Conservation (phyloP, 108 stramenopile genomes). For the Cyclostephanos tholiformis region DNA sequence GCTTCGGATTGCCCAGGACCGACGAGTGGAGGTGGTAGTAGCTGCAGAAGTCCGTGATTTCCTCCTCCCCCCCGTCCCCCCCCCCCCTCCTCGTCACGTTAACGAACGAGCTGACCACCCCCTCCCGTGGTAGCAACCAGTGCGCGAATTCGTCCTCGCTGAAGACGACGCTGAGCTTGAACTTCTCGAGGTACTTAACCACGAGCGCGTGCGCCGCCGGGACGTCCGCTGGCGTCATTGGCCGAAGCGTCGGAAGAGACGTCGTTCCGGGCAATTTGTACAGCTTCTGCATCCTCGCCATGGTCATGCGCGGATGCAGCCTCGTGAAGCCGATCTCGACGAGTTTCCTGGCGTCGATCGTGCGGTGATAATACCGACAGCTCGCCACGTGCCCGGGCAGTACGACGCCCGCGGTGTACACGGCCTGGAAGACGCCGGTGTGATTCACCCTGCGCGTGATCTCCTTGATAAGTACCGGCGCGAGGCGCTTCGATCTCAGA, state of each 20-base stretch:
- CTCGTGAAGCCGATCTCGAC: conserved; percentile 93
- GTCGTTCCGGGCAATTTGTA: conserved; percentile 78
- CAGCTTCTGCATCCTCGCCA: conserved; percentile 90
- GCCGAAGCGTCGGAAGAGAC: conserved; percentile 51
- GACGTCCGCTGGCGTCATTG: conserved; percentile 87
- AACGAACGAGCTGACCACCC: conserved; percentile 94
- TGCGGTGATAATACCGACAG: conserved; percentile 95
- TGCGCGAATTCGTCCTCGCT: conserved; percentile 90
- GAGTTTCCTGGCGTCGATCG: conserved; percentile 94
- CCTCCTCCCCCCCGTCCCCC: conserved; percentile 28
- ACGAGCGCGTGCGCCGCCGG: conserved; percentile 78
- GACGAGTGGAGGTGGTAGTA: conserved; percentile 96
- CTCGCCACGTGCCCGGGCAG: conserved; percentile 92
- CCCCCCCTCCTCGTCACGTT: conserved; percentile 54
- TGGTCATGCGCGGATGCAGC: conserved; percentile 88
- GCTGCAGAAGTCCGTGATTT: conserved; percentile 84
- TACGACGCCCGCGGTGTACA: conserved; percentile 98
- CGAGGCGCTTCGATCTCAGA: conserved; percentile 94
- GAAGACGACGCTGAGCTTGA: conserved; percentile 81
- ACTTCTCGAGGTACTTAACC: conserved; percentile 78
- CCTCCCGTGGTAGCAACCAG: conserved; percentile 93
- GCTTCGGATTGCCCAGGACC: conserved; percentile 75
- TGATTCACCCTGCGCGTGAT: conserved; percentile 96
- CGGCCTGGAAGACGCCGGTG: conserved; percentile 93
- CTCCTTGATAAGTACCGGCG: conserved; percentile 99